Base-by-base conservation (phyloP, 768 basidiomycete genomes). In the Boletus pseudopeckii region DNA sequence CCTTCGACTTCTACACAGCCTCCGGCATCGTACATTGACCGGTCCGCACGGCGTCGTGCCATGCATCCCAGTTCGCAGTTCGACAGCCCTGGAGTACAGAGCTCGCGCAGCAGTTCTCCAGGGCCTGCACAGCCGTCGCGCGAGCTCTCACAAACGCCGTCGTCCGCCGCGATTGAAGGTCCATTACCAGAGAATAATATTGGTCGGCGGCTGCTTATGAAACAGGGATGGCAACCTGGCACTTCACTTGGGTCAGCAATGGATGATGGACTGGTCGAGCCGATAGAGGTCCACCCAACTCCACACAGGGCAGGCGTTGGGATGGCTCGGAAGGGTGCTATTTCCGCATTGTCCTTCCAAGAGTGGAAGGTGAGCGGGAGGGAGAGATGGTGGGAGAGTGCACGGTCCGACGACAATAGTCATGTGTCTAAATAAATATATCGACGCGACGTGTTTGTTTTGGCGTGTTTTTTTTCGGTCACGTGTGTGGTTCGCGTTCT, bases 211-310 rank as follows among this genome's bases (percentile, higher is more conserved):
- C 72, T 92, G 30, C 73, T 91, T 1, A 72, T 83, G 66, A 86
- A 84, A 64, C 87, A 88, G 67, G 89, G 89, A 1, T 92, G 90
- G 90, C 72, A 75, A 17, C 88, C 86, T 9, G 90, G 88, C 1
- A 70, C 71, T 10, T 62, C 65, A 20, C 71, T 80, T 4, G 70
- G 68, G n/a, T 4, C 22, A 3, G 43, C 33, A 0, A 18, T 24
- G 7, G 72, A 33, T 20, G 50, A 24, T 17, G 78, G 77, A 15
- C 67, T 84, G 15, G 69, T 82, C n/a, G 82, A 81, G 26, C 87
- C 87, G 2, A 67, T 88, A 7, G 74, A 82, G 58, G 71, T 82
- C 6, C 76, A 66, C 37, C 54, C 71, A 2, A 79, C 60, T 18
- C 48, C 66, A 33, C 68, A 76, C 51, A 72, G 85, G 43, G 77